These are phyloP conservation scores for Terana coerulea DNA, from an alignment of 768 basidiomycete genomes.

Conservation along the genomic window DNA sequence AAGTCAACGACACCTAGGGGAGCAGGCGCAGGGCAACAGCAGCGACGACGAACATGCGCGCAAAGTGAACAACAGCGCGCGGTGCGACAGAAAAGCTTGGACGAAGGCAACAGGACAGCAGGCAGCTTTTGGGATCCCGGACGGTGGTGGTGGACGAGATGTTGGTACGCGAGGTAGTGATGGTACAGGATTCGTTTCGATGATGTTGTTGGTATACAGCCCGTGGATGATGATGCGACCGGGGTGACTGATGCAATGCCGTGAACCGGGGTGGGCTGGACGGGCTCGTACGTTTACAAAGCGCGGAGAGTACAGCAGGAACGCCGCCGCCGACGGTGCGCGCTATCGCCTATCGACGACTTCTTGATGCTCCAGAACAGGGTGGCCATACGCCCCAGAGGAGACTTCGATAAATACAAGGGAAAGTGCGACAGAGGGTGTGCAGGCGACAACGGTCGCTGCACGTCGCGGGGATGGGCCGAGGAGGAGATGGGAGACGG, in stretches of 20 bases:
- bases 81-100: background rate
- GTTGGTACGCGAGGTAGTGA: constrained; percentile 4
- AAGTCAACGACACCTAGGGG: too few relatives aligned
- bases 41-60: background rate
- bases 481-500: background rate
- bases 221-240: background rate
- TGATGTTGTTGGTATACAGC: constrained; percentile 1
- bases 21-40: too few relatives aligned
- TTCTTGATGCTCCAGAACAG: constrained; percentile 1
- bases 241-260: background rate
- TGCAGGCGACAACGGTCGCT: background rate
- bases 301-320: background rate
- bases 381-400: background rate
- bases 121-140: constrained; percentile 6
- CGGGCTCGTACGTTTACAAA: background rate
- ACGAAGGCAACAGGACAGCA: background rate
- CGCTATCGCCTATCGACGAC: background rate
- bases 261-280: background rate
- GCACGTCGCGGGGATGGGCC: background rate
- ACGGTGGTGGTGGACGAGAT: background rate
- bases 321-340: background rate
- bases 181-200: constrained; percentile 7
- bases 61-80: background rate
- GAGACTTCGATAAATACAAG: constrained; percentile 1
- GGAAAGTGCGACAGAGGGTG: background rate